phyloP scores from a whole-genome alignment of 805 yeast species.

The Metschnikowia lochheadii region DNA sequence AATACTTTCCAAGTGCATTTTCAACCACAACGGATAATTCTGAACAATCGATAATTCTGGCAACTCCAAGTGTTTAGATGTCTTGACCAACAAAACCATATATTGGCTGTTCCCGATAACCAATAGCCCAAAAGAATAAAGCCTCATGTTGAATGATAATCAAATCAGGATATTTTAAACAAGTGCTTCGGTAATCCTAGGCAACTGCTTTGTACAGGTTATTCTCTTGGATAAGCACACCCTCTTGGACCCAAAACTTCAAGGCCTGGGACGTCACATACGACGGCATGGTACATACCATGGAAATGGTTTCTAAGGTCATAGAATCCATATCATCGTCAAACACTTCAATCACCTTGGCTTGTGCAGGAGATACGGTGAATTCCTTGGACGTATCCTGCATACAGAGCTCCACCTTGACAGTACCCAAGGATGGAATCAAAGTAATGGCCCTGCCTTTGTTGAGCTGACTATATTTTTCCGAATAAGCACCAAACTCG shows the following conservation, averaged over 20 bases:
- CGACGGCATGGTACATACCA: conserved; percentile 22
- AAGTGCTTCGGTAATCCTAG: background rate
- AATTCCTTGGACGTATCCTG: conserved; percentile 21
- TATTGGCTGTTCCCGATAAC: too few relatives aligned
- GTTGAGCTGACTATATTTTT: conserved; percentile 41
- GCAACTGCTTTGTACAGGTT: conserved; percentile 1
- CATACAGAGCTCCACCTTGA: conserved; percentile 51
- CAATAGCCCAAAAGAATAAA: too few relatives aligned
- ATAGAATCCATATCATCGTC: conserved; percentile 29
- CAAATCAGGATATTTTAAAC: too few relatives aligned
- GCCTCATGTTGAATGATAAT: too few relatives aligned
- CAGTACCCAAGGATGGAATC: conserved; percentile 58
- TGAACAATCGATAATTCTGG: too few relatives aligned
- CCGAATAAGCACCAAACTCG: conserved; percentile 42
- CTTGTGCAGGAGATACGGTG: conserved; percentile 65
- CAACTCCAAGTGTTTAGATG: too few relatives aligned
- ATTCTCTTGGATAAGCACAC: conserved; percentile 36
- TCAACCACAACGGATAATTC: too few relatives aligned
- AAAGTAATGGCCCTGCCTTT: conserved; percentile 57
- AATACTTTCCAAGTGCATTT: too few relatives aligned
- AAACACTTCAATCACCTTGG: conserved; percentile 56
- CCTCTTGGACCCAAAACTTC: conserved; percentile 62
- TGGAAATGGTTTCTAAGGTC: conserved; percentile 20
- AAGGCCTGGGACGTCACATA: conserved; percentile 25
- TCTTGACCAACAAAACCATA: too few relatives aligned